Percentiles rank a stretch among this genome's conserved stretches.
Evolutionary conservation across 2,329 filamentous ascomycete species (phyloP).

Genomic region (Teratosphaeria epicoccoides): DNA sequence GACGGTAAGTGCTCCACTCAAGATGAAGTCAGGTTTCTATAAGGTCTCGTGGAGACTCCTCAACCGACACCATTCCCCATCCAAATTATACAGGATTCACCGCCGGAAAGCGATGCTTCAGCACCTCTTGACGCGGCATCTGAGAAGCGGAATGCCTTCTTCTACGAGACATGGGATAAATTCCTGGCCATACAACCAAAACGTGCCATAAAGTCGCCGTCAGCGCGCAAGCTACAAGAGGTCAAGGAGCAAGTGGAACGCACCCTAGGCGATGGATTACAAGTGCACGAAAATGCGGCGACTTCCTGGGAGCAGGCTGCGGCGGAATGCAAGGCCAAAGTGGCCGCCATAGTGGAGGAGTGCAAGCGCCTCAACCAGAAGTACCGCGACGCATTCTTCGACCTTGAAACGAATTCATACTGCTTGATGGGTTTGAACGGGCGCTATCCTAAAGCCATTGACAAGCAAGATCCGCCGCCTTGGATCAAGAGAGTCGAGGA

Average conservation of each 20-base stretch:
- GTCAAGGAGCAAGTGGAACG: constrained; percentile 12
- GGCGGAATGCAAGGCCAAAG: constrained; percentile 53
- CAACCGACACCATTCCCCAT: constrained; percentile 19
- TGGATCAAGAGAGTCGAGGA: constrained; percentile 25
- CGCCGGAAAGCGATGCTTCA: constrained; percentile 2
- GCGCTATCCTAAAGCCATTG: constrained; percentile 10
- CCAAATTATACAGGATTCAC: constrained; percentile 11
- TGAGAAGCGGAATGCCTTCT: constrained; percentile 12
- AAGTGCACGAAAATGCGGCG: constrained; percentile 18
- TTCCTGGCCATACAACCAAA: constrained; percentile 21
- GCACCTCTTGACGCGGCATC: constrained; percentile 1
- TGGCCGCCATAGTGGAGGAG: constrained; percentile 47
- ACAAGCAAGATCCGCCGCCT: constrained; percentile 18
- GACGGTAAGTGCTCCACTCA: not conserved
- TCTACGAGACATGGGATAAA: constrained; percentile 23
- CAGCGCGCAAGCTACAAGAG: constrained; percentile 10
- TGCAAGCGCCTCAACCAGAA: constrained; percentile 73
- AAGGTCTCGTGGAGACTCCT: constrained; percentile 7
- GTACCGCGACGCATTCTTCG: constrained; percentile 78
- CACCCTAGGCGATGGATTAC: constrained; percentile 12
- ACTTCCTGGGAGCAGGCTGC: constrained; percentile 61
- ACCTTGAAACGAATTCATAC: constrained; percentile 58
- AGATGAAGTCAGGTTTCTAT: constrained; percentile 1
- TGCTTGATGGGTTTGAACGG: constrained; percentile 21
- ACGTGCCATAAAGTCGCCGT: constrained; percentile 14